Base-by-base conservation (phyloP, 768 basidiomycete genomes). In the Mycena leptocephala region DNA sequence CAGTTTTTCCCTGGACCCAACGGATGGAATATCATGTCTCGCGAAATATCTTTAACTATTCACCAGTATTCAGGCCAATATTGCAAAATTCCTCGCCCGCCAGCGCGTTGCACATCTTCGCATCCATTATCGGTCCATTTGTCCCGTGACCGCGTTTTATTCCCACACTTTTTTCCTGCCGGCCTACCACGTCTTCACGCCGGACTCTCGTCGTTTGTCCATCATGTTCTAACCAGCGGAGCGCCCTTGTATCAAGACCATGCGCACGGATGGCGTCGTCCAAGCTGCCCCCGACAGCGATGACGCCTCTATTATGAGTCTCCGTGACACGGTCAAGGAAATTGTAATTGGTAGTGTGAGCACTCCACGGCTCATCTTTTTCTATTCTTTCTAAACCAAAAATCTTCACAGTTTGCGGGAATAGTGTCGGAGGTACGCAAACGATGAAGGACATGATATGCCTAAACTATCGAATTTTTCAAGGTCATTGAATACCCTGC, bases 401-500 rank as follows among this genome's bases (percentile, higher is more conserved):
- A 32, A 35, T 48, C 71, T 26, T 24, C 30, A 28, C 61, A 96
- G 96, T 85, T 92, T 70, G 96, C 97, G 70, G 97, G 97, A 30
- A 96, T 98, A 88, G 88, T 91, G 11, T 94, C 97, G 13, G 89
- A 90, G 79, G 75, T 75, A 16, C 11, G 62, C 18, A 9, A 28
- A 51, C 8, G 13, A 5, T 14, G 48, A 11, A 22, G 5, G 39
- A 48, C 3, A 48, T 58, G 93, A 83, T 18, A 61, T 16, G 14
- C 13, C n/a, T n/a, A 18, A 33, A n/a, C 11, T 26, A 64, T 30
- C 10, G 33, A 30, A 3, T 28, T 16, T 58, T 24, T 11, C 10
- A 58, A 76, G 75, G 87, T 97, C 20, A 93, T 98, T 76, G 97
- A 98, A 86, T 96, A 98, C 82, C 98, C 98, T 0, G 97, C 98